Conservation (phyloP, 108 stramenopile species). For the Cylindrotheca closterium region DNA sequence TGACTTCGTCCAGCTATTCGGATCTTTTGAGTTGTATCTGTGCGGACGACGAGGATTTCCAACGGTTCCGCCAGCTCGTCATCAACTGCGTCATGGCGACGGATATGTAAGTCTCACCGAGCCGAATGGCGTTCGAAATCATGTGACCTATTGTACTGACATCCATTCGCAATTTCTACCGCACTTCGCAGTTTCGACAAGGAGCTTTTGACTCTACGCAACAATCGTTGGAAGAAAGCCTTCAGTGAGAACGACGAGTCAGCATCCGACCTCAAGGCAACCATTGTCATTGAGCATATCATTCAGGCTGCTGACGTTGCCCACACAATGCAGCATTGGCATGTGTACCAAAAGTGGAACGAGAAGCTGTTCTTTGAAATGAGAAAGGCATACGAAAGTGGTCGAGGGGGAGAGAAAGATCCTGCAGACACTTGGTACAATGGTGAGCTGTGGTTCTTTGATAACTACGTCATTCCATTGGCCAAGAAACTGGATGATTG, state of each 20-base stretch:
- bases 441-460: conserved; percentile 38
- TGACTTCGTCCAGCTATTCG: conserved; percentile 33
- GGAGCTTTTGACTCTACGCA: conserved; percentile 15
- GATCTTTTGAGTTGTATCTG: conserved; percentile 31
- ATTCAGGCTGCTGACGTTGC: conserved; percentile 56
- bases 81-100: conserved; percentile 48
- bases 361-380: conserved; percentile 53
- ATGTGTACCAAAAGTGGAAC: conserved; percentile 60
- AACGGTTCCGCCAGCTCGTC: conserved; percentile 40
- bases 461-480: neutral
- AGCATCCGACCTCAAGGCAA: conserved; percentile 26
- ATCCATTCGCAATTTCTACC: too few species aligned
- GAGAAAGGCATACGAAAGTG: conserved; percentile 39
- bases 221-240: conserved; percentile 44
- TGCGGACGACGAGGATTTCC: conserved; percentile 19
- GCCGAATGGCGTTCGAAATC: too few species aligned
- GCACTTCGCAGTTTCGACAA: conserved; percentile 8
- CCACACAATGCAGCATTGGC: conserved; percentile 57
- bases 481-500: neutral
- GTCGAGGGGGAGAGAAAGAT: conserved; percentile 32
- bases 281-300: conserved; percentile 45
- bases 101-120: conserved; percentile 44
- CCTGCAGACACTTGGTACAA: conserved; percentile 58
- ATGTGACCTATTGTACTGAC: too few species aligned
- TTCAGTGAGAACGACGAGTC: conserved; percentile 16